Conservation (phyloP, 2,329 filamentous ascomycete species). For the Neofusicoccum sp. region DNA sequence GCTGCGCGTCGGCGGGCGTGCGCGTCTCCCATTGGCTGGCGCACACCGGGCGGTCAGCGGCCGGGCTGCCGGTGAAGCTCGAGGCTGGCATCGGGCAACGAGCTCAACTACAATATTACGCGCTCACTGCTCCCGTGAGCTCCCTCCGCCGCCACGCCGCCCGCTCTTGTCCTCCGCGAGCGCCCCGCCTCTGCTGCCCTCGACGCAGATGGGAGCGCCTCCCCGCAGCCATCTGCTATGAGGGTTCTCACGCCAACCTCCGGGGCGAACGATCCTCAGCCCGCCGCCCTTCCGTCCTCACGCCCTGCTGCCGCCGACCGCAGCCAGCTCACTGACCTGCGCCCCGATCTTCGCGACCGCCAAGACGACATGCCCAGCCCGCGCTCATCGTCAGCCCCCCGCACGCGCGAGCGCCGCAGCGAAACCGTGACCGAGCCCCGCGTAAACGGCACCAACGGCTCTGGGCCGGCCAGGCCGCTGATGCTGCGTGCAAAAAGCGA, state of each 20-base stretch:
- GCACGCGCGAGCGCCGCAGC: slow-evolving; percentile 6
- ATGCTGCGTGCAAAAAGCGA: slow-evolving; percentile 54
- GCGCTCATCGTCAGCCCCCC: slow-evolving; percentile 12
- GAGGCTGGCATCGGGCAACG: not conserved
- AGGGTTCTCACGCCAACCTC: slow-evolving; percentile 15
- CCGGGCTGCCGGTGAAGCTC: not conserved
- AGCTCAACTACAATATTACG: not conserved
- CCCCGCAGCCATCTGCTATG: not conserved
- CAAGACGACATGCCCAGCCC: not conserved
- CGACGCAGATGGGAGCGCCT: slow-evolving; percentile 5
- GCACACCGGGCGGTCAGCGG: slow-evolving; percentile 1
- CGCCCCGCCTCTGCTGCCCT: not conserved
- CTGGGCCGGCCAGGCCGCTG: slow-evolving; percentile 27
- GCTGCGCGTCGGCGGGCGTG: not conserved
- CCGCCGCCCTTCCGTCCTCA: not conserved
- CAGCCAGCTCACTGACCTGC: not conserved
- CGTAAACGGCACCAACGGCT: slow-evolving; percentile 9
- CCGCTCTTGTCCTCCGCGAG: not conserved
- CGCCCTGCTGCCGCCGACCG: not conserved
- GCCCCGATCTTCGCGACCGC: not conserved
- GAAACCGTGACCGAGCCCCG: slow-evolving; percentile 1
- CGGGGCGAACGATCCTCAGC: slow-evolving; percentile 8
- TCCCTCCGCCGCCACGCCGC: not conserved
- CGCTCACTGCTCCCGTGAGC: not conserved
- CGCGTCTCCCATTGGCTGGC: slow-evolving; percentile 1